Base-by-base conservation (phyloP, 2,329 filamentous ascomycete genomes). In the Colletotrichum coccodes region DNA sequence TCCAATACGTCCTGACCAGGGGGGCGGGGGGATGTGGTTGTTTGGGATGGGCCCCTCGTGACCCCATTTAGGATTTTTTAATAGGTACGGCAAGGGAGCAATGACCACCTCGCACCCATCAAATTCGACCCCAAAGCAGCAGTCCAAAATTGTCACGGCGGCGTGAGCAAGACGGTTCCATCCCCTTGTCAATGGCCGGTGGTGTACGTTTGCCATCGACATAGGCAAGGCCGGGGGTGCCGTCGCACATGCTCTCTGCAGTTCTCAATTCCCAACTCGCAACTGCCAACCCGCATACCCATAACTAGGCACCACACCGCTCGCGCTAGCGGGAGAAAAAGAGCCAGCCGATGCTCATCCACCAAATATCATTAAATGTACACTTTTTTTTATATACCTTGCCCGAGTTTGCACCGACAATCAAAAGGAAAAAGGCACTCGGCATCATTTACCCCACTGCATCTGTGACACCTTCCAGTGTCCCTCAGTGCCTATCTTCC, bases 31-130 rank as follows among this genome's bases (percentile, higher is more conserved):
- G 40, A 58, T 28, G 54, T 46, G 54, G 49, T 52, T 65, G 65
- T 65, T 68, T 68, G 65, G 65, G 54, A 68, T 49, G 28, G n/a
- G 49, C 47, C 6, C 54, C 65, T 68, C 65, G 65, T 60, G 65
- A 68, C 65, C 54, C 61, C 49, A 60, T 65, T 68, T 60, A 49
- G 30, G 21, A 40, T 56, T 50, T 64, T 60, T 49, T 40, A 30
- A 28, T 57, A 58, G 40, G 47, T 21, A 50, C 40, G 57, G 38
- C n/a, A 65, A 26, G 30, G 62, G 28, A 61, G 57, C 44, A 50
- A 36, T 40, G 57, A 32, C 57, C 30, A 28, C n/a, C 40, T 34
- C 16, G 26, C 18, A 11, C n/a, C 30, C 4, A 26, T 30, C 26
- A 16, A n/a, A 50, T 50, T 50, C 46, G 49, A 53, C 21, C 30